Conservation (phyloP, 1,139 yeast species). For the Protomyces gravidus region DNA sequence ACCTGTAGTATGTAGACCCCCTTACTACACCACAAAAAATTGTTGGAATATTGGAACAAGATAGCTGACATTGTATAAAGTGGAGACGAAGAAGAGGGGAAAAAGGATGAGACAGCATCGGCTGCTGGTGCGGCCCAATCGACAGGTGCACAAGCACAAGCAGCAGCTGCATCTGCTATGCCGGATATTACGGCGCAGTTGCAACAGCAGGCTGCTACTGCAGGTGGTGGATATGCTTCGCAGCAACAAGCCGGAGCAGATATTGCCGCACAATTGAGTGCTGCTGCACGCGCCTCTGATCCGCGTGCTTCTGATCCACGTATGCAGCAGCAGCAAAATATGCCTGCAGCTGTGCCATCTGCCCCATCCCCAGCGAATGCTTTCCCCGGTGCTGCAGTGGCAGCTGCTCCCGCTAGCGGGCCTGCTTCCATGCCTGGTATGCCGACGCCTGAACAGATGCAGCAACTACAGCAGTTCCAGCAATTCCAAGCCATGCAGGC, state of each 20-base stretch:
- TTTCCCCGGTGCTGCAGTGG: not conserved
- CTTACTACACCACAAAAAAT: not conserved
- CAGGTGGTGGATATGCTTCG: constrained; percentile 11
- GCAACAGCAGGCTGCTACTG: constrained; percentile 8
- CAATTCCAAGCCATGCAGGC: not conserved
- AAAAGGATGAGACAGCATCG: constrained; percentile 18
- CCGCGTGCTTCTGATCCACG: constrained; percentile 14
- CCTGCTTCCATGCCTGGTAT: not conserved
- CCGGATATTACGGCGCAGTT: constrained; percentile 15
- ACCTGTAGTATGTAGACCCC: constrained; percentile 52
- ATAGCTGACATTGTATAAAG: constrained; percentile 28
- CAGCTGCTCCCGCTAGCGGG: not conserved
- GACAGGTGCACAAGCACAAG: constrained; percentile 8
- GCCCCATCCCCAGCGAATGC: not conserved
- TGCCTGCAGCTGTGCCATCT: not conserved
- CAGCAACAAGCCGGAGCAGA: not conserved
- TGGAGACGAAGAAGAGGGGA: constrained; percentile 41
- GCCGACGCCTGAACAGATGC: constrained; percentile 8
- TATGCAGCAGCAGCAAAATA: constrained; percentile 17
- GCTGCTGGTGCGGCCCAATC: constrained; percentile 12
- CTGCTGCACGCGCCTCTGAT: not conserved
- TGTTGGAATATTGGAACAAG: not conserved
- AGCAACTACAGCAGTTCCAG: not conserved
- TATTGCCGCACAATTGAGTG: constrained; percentile 1
- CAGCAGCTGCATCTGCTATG: constrained; percentile 6